Evolutionary conservation across 768 basidiomycete species (phyloP).

Genomic region (Hemileccinum impolitum): DNA sequence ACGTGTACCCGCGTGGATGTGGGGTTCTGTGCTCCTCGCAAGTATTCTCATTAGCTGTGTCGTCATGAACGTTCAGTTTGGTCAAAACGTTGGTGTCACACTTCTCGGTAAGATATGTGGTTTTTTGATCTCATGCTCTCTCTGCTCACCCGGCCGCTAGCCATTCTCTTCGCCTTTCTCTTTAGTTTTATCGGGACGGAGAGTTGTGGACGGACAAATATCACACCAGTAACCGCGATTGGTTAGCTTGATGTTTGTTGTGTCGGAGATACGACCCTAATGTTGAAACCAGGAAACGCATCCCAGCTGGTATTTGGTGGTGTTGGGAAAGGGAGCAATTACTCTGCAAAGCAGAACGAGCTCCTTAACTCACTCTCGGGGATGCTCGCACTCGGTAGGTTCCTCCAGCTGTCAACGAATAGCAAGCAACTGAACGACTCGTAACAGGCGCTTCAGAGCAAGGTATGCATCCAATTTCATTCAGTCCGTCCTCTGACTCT

Average conservation of each 20-base stretch:
- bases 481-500: too few species aligned
- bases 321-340: slow-evolving; percentile 45
- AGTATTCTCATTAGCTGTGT: slow-evolving; percentile 49
- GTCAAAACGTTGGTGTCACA: slow-evolving; percentile 45
- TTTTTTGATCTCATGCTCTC: neutral
- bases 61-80: slow-evolving; percentile 52
- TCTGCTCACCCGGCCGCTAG: neutral
- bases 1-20: slow-evolving; percentile 54
- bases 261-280: neutral
- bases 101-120: slow-evolving; percentile 13
- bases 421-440: neutral
- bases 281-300: slow-evolving; percentile 31
- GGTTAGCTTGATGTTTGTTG: slow-evolving; percentile 17
- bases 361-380: slow-evolving; percentile 23
- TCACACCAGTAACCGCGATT: slow-evolving; percentile 60
- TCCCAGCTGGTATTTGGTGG: slow-evolving; percentile 67
- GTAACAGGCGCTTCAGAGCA: slow-evolving; percentile 21
- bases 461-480: slow-evolving; percentile 7
- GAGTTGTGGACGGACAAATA: slow-evolving; percentile 54
- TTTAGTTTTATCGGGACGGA: slow-evolving; percentile 70
- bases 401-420: neutral
- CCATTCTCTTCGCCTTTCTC: slow-evolving; percentile 57
- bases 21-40: slow-evolving; percentile 47
- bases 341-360: slow-evolving; percentile 13
- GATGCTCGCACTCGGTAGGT: slow-evolving; percentile 22